A percentile compares a stretch with the other conserved stretches of the same genome.
Evolutionary conservation across 257 asterid genomes (phyloP).

Genomic region (Solanum pennellii): DNA sequence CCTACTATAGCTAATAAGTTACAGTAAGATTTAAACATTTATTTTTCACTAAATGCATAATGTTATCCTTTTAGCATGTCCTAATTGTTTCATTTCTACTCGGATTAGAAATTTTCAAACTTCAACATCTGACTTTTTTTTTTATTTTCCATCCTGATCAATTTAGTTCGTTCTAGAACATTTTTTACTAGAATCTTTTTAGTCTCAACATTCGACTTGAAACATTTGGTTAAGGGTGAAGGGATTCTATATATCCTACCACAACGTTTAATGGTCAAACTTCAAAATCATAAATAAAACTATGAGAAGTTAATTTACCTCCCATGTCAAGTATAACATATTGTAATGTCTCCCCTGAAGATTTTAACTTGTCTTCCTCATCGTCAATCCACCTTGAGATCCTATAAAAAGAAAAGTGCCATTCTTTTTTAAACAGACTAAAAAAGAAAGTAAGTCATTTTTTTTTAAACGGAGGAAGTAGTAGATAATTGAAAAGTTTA

Average conservation of each 20-base stretch:
- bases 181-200: neutral
- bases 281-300: neutral
- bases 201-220: neutral
- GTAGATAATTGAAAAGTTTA: neutral
- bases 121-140: neutral
- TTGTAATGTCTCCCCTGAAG: slow-evolving; percentile 44
- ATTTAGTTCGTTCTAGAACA: no score
- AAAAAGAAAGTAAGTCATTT: no score
- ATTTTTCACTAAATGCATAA: neutral
- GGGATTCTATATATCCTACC: neutral
- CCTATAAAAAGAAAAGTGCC: slow-evolving; percentile 15
- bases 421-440: neutral
- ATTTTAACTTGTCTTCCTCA: slow-evolving; percentile 65
- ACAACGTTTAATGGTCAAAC: neutral
- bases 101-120: neutral
- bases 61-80: neutral
- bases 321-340: slow-evolving; percentile 71
- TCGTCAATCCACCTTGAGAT: slow-evolving; percentile 85
- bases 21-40: no score
- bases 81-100: neutral
- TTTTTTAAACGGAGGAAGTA: no score
- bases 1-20: neutral
- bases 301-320: slow-evolving; percentile 31
- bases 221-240: neutral
- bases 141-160: neutral